These are phyloP conservation scores for Colletotrichum tabaci DNA, from an alignment of 2,329 filamentous ascomycete species.

Conservation along the genomic window DNA sequence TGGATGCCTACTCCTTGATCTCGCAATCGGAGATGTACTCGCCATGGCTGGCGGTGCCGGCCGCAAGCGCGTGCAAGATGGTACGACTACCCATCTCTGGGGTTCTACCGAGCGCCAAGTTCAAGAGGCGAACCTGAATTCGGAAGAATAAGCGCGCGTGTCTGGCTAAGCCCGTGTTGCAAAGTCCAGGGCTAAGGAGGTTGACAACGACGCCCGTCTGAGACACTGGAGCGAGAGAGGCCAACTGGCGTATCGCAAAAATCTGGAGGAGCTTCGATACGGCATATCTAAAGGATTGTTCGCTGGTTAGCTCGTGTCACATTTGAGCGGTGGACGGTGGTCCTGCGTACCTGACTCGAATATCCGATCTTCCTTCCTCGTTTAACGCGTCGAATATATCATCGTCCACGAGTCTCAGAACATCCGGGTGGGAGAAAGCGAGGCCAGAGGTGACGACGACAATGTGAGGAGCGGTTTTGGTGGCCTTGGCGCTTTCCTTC, in stretches of 20 bases:
- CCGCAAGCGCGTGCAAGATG: constrained; percentile 46
- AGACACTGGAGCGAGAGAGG: constrained; percentile 45
- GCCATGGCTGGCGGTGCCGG: constrained; percentile 48
- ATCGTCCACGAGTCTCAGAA: neutral
- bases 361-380: neutral
- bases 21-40: constrained; percentile 46
- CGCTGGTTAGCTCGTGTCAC: no score
- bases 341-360: neutral
- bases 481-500: constrained; percentile 44
- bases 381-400: constrained; percentile 2
- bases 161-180: constrained; percentile 46
- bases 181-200: constrained; percentile 51
- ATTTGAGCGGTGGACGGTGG: no score
- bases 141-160: constrained; percentile 16
- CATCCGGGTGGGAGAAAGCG: neutral
- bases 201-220: constrained; percentile 52
- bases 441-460: neutral
- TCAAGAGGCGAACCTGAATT: constrained; percentile 14
- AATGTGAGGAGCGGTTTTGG: constrained; percentile 46
- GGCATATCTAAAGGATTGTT: constrained; percentile 44
- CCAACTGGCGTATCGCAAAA: constrained; percentile 48
- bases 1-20: constrained; percentile 45
- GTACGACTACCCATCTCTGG: constrained; percentile 50
- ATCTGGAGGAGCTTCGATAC: constrained; percentile 49
- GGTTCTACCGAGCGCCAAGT: constrained; percentile 41